Conservation (phyloP, 2,329 filamentous ascomycete species). For the Arthrobotrys conoides region DNA sequence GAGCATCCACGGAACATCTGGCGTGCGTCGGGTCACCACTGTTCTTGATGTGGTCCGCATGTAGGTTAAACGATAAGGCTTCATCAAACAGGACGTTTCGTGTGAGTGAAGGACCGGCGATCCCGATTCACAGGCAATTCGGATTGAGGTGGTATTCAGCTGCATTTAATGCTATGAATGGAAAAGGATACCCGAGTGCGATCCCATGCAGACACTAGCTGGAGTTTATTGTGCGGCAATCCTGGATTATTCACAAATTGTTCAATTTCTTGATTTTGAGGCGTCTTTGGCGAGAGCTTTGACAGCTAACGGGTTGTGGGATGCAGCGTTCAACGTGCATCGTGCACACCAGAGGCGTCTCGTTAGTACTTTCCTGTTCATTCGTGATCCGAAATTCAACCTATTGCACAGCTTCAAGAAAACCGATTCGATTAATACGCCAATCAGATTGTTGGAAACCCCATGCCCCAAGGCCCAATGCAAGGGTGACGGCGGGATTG, state of each 20-base stretch:
- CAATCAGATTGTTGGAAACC: neutral
- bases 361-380: constrained; percentile 34
- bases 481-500: constrained; percentile 26
- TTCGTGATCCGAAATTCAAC: neutral
- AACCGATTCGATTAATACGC: constrained; percentile 1
- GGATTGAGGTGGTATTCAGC: constrained; percentile 33
- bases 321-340: constrained; percentile 1
- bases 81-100: constrained; percentile 11
- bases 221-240: constrained; percentile 20
- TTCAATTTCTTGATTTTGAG: constrained; percentile 25
- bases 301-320: constrained; percentile 17
- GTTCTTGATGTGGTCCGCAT: constrained; percentile 27
- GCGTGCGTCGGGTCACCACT: constrained; percentile 30
- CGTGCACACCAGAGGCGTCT: constrained; percentile 17
- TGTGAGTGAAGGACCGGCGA: constrained; percentile 38
- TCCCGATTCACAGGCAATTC: constrained; percentile 47
- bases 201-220: constrained; percentile 18
- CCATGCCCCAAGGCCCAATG: constrained; percentile 32
- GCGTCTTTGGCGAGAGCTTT: constrained; percentile 27
- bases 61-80: constrained; percentile 48
- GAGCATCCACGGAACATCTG: constrained; percentile 34
- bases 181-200: constrained; percentile 35
- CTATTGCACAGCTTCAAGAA: neutral
- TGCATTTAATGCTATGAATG: constrained; percentile 10
- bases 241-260: constrained; percentile 10